phyloP scores from a whole-genome alignment of 2,329 filamentous ascomycete species.

The Tolypocladium ophioglossoides region DNA sequence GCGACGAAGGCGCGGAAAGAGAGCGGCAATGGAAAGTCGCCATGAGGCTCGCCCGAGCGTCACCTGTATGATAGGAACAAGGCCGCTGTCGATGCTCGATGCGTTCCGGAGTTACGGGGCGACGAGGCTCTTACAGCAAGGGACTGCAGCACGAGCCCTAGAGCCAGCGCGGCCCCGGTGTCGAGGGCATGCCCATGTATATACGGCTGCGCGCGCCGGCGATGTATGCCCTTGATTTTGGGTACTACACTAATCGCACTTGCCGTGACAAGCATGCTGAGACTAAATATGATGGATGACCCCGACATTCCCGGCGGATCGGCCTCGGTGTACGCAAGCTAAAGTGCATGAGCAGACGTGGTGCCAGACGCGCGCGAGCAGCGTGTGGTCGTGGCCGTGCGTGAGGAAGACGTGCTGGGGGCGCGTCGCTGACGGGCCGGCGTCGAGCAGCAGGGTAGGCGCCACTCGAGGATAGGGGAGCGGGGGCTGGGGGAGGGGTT shows the following conservation, averaged over 20 bases:
- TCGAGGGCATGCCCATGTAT: background rate
- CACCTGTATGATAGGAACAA: background rate
- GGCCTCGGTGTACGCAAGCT: slow-evolving; percentile 33
- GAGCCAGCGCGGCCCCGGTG: background rate
- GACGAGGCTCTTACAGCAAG: background rate
- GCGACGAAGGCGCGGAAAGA: too few species aligned
- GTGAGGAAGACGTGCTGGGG: slow-evolving; percentile 40
- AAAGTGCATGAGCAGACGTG: slow-evolving; percentile 28
- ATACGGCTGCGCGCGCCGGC: background rate
- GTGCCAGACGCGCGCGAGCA: slow-evolving; percentile 29
- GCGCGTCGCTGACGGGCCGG: slow-evolving; percentile 33
- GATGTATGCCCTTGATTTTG: background rate
- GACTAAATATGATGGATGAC: too few species aligned
- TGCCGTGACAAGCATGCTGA: background rate
- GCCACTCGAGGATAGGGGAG: slow-evolving; percentile 35
- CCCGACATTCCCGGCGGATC: slow-evolving; percentile 30
- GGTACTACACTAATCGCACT: background rate
- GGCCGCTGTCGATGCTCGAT: background rate
- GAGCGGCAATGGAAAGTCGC: background rate
- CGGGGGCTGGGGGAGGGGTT: slow-evolving; percentile 30
- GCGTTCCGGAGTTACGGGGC: too few species aligned
- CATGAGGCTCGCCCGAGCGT: background rate
- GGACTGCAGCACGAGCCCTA: background rate
- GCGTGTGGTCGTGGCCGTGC: slow-evolving; percentile 38
- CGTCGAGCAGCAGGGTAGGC: slow-evolving; percentile 38